These are phyloP conservation scores for Talaromyces wortmannii DNA, from an alignment of 495 filamentous ascomycete genomes.

Conservation along the genomic window DNA sequence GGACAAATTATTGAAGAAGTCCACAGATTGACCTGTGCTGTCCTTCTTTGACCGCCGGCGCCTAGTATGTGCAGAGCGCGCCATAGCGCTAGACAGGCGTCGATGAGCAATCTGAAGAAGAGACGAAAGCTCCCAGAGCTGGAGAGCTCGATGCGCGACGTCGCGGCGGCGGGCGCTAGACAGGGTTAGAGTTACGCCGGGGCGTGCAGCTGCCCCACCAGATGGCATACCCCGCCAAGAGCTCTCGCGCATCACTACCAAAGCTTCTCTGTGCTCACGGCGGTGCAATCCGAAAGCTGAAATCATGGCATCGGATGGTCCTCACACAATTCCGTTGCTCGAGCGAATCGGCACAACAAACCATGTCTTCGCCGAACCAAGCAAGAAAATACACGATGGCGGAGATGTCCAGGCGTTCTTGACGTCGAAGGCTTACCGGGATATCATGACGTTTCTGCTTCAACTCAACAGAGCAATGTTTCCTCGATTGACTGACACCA, in stretches of 20 bases:
- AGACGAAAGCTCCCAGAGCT: too few species aligned
- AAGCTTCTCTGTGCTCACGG: too few species aligned
- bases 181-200: too few species aligned
- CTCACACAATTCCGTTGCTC: background rate
- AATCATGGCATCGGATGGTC: background rate
- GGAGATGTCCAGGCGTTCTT: conserved; percentile 73
- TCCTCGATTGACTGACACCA: conserved; percentile 42
- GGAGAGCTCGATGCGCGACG: too few species aligned
- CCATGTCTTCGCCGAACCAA: conserved; percentile 22
- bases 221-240: too few species aligned
- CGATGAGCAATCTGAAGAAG: background rate
- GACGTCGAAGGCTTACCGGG: conserved; percentile 69
- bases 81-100: background rate
- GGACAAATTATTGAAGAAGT: background rate
- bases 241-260: too few species aligned
- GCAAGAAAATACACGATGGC: conserved; percentile 75
- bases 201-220: too few species aligned
- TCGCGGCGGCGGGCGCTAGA: too few species aligned
- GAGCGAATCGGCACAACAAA: conserved; percentile 1
- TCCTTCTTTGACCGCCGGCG: background rate
- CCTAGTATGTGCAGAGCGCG: background rate
- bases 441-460: conserved; percentile 78
- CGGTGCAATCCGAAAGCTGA: too few species aligned
- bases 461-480: conserved; percentile 88
- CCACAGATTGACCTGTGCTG: background rate